Evolutionary conservation across 2,329 filamentous ascomycete genomes (phyloP), one percentile per base, ranked within the genome.

Genomic region (Fusarium sp.): DNA sequence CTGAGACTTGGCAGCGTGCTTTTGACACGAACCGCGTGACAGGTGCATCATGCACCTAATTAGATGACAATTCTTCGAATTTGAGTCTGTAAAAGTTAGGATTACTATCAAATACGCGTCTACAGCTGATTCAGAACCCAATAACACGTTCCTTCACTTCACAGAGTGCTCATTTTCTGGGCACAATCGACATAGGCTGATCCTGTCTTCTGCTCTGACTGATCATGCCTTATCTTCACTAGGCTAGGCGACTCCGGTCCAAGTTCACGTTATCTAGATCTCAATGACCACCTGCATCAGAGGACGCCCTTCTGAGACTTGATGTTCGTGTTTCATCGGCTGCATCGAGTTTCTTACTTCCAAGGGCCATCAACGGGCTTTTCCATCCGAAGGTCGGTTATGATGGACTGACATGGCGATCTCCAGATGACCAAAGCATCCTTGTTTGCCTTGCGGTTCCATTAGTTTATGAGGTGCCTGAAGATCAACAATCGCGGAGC

Each of bases 371-470:
- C n/a, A 26, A 5, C n/a, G 24, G 14, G 42, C 2, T 9, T 45
- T 26, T 9, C 1, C 0, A 0, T 13, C 24, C 44, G 8, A 45
- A 45, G 18, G 2, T 20, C 12, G 24, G 17, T 12, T 20, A 14
- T 20, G 8, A 45, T 45, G 44, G 42, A 26, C 24, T 14, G 17
- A 26, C 2, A 45, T 45, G 42, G 42, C 18, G 17, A 14, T 26
- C 24, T 20, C 11, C 17, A 45, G 12, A 10, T 20, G 17, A 45
- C 24, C 17, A 3, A 45, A 26, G 24, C 17, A 45, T 45, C 24
- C 6, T 5, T 1, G 17, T 20, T 45, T 20, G 4, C 17, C 17
- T 26, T 26, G 17, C 9, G 5, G 42, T 4, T 30, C 30, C 30
- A 30, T 30, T 30, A 30, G 28, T 30, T 30, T 11, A 30, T 30